phyloP scores from a whole-genome alignment of 345 rosid genomes.

The Ailanthus altissimus region DNA sequence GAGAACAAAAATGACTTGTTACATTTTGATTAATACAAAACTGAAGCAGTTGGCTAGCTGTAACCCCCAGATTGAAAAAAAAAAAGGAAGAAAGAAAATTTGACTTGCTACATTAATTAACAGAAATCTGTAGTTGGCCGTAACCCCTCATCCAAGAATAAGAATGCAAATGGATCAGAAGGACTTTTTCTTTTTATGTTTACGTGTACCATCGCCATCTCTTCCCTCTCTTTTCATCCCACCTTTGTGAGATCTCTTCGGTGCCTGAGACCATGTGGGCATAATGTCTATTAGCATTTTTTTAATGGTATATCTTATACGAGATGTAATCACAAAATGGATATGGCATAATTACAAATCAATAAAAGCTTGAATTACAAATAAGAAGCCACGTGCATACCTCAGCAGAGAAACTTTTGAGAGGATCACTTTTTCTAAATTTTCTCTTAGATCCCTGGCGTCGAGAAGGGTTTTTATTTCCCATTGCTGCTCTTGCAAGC shows the following conservation, averaged over 20 bases:
- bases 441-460: slow-evolving; percentile 51
- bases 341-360: background rate
- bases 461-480: slow-evolving; percentile 39
- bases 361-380: background rate
- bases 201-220: slow-evolving; percentile 21
- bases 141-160: background rate
- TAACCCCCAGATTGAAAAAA: background rate
- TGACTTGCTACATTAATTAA: background rate
- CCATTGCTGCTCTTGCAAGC: slow-evolving; percentile 88
- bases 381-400: slow-evolving; percentile 19
- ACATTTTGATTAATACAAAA: too few relatives aligned
- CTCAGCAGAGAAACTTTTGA: slow-evolving; percentile 52
- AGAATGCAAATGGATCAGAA: background rate
- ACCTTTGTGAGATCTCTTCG: slow-evolving; percentile 37
- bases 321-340: background rate
- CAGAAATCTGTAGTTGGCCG: slow-evolving; percentile 14
- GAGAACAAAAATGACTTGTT: too few relatives aligned
- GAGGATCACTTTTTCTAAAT: slow-evolving; percentile 64
- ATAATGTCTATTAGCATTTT: background rate
- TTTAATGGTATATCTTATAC: background rate
- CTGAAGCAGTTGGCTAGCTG: too few relatives aligned
- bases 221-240: slow-evolving; percentile 35
- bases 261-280: slow-evolving; percentile 28
- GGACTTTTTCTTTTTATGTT: slow-evolving; percentile 39
- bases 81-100: too few relatives aligned